Evolutionary conservation across 208 protist genomes (phyloP).

Genomic region (Lotmaria passim): DNA sequence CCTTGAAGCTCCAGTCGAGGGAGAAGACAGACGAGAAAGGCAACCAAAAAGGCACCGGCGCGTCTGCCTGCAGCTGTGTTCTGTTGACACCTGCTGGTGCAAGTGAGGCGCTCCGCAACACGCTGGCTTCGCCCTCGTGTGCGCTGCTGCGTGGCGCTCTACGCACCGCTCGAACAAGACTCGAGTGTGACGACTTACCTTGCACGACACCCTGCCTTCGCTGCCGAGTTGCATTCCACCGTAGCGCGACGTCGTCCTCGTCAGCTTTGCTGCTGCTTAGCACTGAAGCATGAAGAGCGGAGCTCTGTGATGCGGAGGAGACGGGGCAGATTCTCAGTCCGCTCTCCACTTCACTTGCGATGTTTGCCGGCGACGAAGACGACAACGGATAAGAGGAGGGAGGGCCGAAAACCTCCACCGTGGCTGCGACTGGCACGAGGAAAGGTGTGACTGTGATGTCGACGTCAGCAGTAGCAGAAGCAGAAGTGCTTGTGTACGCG

Average conservation of each 20-base stretch:
- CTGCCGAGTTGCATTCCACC: background rate
- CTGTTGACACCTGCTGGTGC: no score
- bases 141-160: background rate
- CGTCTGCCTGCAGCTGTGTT: no score
- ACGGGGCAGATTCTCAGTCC: conserved; percentile 6
- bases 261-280: background rate
- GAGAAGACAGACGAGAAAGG: conserved; percentile 2
- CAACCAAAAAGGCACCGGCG: background rate
- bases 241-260: background rate
- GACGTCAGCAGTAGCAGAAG: background rate
- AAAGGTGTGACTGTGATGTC: background rate
- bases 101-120: background rate
- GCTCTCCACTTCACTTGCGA: background rate
- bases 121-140: background rate
- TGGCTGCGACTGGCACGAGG: background rate
- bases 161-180: conserved; percentile 15
- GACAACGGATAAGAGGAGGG: background rate
- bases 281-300: background rate
- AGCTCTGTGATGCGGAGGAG: background rate
- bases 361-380: background rate
- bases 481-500: background rate
- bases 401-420: conserved; percentile 4
- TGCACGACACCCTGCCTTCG: background rate
- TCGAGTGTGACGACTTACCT: background rate
- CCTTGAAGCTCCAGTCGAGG: conserved; percentile 13